These are phyloP conservation scores for Wickerhamiella azyma DNA, from an alignment of 805 yeast genomes.

Conservation along the genomic window DNA sequence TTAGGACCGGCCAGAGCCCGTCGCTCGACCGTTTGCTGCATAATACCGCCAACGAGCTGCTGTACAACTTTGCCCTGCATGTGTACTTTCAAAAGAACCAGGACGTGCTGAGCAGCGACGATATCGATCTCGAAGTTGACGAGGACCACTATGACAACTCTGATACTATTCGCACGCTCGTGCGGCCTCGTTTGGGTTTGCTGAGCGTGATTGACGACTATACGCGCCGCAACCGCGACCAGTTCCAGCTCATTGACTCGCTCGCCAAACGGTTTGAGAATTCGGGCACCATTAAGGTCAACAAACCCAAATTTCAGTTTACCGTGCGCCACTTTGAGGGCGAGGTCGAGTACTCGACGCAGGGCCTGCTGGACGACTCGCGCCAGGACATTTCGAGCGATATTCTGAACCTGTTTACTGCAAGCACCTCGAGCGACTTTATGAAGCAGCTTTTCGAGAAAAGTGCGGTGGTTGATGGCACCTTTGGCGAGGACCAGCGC, in stretches of 20 bases:
- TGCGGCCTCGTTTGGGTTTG: constrained; percentile 28
- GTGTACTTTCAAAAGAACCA: constrained; percentile 28
- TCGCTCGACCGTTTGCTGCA: constrained; percentile 29
- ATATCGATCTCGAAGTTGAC: constrained; percentile 36
- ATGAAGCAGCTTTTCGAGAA: constrained; percentile 24
- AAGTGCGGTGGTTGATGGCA: constrained; percentile 27
- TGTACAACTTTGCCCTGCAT: constrained; percentile 28
- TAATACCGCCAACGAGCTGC: constrained; percentile 31
- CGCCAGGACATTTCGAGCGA: constrained; percentile 37
- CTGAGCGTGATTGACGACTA: constrained; percentile 28
- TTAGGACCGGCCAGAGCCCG: constrained; percentile 24
- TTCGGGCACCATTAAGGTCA: constrained; percentile 19
- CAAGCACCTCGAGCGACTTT: constrained; percentile 28
- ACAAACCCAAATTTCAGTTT: constrained; percentile 31
- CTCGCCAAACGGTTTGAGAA: constrained; percentile 24
- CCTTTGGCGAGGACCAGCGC: constrained; percentile 21
- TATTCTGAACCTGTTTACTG: constrained; percentile 27
- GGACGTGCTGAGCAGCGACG: constrained; percentile 29
- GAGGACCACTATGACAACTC: constrained; percentile 42
- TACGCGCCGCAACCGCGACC: constrained; percentile 26
- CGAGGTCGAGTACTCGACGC: constrained; percentile 40
- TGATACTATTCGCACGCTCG: constrained; percentile 41
- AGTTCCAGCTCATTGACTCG: constrained; percentile 22
- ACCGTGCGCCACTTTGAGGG: constrained; percentile 46
- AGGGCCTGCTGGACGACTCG: constrained; percentile 38